Evolutionary conservation across 495 filamentous ascomycete species (phyloP).

Genomic region (Penicillium soppii): DNA sequence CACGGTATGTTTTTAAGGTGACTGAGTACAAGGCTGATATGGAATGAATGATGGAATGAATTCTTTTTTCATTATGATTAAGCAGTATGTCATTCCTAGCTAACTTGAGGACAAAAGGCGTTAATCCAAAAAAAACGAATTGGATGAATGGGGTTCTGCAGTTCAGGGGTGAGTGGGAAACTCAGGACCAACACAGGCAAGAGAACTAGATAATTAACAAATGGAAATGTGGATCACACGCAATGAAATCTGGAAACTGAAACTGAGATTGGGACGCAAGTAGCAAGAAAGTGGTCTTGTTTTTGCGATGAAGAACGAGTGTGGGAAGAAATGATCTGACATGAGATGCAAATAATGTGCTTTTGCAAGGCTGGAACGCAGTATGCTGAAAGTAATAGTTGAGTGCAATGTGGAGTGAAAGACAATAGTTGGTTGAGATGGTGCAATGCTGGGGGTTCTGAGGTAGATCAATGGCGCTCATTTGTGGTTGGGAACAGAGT

Average conservation of each 20-base stretch:
- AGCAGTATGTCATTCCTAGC: conserved; percentile 2
- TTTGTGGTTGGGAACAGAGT: conserved; percentile 26
- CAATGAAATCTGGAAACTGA: not conserved
- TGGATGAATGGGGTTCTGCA: not conserved
- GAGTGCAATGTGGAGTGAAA: not conserved
- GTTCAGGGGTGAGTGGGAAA: not conserved
- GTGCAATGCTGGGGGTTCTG: not conserved
- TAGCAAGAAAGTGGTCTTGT: not conserved
- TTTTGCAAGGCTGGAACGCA: conserved; percentile 27
- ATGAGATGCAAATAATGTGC: conserved; percentile 6
- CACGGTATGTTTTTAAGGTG: too few relatives aligned
- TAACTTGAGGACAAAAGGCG: not conserved
- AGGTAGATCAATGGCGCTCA: not conserved
- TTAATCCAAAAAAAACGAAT: not conserved
- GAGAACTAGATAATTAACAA: not conserved
- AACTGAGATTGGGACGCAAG: not conserved
- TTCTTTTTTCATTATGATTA: too few relatives aligned
- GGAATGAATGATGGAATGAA: too few relatives aligned
- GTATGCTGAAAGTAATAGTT: conserved; percentile 5
- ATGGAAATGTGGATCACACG: not conserved
- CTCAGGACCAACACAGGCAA: not conserved
- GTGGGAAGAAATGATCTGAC: not conserved
- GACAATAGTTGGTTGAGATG: not conserved
- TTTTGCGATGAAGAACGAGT: conserved; percentile 12
- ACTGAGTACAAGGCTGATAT: too few relatives aligned